Conservation (phyloP, 257 asterid species). For the Solanum rostratum region DNA sequence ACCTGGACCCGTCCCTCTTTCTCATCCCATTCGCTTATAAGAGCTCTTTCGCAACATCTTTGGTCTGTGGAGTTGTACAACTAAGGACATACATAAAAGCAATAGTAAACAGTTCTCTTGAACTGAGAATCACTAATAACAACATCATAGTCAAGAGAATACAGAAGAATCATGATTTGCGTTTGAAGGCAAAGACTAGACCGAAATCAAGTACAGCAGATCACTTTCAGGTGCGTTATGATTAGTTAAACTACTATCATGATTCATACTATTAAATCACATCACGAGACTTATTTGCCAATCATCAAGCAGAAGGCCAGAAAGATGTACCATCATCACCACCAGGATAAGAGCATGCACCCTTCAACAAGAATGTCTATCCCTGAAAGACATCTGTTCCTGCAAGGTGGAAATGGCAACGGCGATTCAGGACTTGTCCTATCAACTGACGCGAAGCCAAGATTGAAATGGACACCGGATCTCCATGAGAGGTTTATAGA, state of each 20-base stretch:
- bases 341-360: slow-evolving; percentile 50
- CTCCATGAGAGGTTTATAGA: slow-evolving; percentile 81
- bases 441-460: slow-evolving; percentile 64
- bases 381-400: slow-evolving; percentile 59
- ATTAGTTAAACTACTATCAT: not conserved
- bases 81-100: slow-evolving; percentile 20
- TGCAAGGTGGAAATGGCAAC: slow-evolving; percentile 52
- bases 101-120: slow-evolving; percentile 12
- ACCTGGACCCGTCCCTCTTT: slow-evolving; percentile 25
- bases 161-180: slow-evolving; percentile 13
- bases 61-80: slow-evolving; percentile 17
- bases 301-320: slow-evolving; percentile 15
- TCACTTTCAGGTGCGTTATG: not conserved
- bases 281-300: slow-evolving; percentile 11
- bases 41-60: slow-evolving; percentile 19
- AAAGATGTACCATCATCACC: slow-evolving; percentile 62
- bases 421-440: slow-evolving; percentile 78
- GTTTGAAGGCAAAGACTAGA: slow-evolving; percentile 22
- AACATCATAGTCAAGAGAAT: slow-evolving; percentile 6
- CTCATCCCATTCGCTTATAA: slow-evolving; percentile 46
- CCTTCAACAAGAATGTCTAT: slow-evolving; percentile 47
- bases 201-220: slow-evolving; percentile 1
- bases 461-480: slow-evolving; percentile 94
- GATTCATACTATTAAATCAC: not conserved
- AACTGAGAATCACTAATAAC: slow-evolving; percentile 7